Percentiles rank a stretch among this genome's conserved stretches.
These are phyloP conservation scores for Cystobasidium slooffiae DNA, from an alignment of 1,284 basidiomycete species.

Conservation along the genomic window DNA sequence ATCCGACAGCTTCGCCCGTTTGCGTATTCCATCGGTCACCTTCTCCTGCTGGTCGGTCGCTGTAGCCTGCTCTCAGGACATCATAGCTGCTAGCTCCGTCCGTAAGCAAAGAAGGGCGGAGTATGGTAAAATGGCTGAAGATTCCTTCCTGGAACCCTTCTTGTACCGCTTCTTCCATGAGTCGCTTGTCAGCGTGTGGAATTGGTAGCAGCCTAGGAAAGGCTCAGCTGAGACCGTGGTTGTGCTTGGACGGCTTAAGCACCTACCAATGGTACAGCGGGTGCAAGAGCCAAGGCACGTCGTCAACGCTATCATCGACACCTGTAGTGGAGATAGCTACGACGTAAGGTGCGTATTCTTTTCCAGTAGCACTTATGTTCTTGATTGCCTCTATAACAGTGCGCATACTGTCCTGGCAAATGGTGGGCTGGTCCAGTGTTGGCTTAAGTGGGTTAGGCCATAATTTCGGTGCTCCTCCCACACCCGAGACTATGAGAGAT, in stretches of 20 bases:
- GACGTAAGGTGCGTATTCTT: not conserved
- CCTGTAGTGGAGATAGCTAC: slow-evolving; percentile 15
- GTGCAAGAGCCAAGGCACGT: slow-evolving; percentile 12
- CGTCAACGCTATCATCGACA: not conserved
- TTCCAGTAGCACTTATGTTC: not conserved
- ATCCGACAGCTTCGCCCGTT: slow-evolving; percentile 8
- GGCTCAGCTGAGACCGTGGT: not conserved
- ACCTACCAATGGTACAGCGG: slow-evolving; percentile 21
- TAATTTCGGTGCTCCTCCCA: slow-evolving; percentile 14
- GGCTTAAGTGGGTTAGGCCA: slow-evolving; percentile 10
- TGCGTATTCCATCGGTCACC: slow-evolving; percentile 7
- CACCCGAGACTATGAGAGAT: not conserved
- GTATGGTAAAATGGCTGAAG: slow-evolving; percentile 9
- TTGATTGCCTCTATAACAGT: not conserved
- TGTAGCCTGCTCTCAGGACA: slow-evolving; percentile 4
- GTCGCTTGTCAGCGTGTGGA: slow-evolving; percentile 13
- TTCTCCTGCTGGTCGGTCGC: not conserved
- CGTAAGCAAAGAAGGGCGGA: slow-evolving; percentile 10
- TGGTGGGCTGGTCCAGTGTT: slow-evolving; percentile 10
- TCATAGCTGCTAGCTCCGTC: slow-evolving; percentile 5
- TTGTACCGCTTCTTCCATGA: slow-evolving; percentile 14
- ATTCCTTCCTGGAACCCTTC: not conserved
- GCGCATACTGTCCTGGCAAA: slow-evolving; percentile 2
- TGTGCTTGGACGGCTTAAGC: not conserved
- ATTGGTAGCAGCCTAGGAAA: slow-evolving; percentile 11